Percentiles rank a stretch among this genome's conserved stretches.
These are phyloP conservation scores for Saturnispora mendoncae DNA, from an alignment of 805 yeast species.

Conservation along the genomic window DNA sequence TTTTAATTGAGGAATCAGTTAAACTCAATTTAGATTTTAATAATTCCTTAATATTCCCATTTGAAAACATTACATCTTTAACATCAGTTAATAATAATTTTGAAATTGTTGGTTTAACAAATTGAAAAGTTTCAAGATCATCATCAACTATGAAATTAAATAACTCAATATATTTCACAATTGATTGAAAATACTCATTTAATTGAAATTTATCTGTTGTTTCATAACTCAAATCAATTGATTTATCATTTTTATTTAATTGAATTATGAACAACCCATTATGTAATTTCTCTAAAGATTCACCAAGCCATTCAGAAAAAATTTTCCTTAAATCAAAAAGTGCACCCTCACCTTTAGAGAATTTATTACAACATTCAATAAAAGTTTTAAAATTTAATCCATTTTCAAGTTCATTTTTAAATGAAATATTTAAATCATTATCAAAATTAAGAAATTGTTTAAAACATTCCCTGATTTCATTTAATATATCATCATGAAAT, in stretches of 20 bases:
- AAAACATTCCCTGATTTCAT: constrained; percentile 11
- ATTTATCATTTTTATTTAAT: constrained; percentile 7
- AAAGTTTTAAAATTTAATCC: constrained; percentile 14
- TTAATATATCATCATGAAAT: constrained; percentile 5
- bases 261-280: constrained; percentile 7
- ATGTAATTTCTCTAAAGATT: constrained; percentile 15
- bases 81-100: constrained; percentile 18
- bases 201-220: background rate
- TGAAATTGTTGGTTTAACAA: constrained; percentile 15
- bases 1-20: constrained; percentile 1
- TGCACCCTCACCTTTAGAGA: constrained; percentile 4
- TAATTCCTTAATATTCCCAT: constrained; percentile 21
- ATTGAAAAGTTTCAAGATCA: constrained; percentile 11
- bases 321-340: constrained; percentile 20
- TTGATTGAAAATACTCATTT: constrained; percentile 13
- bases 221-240: constrained; percentile 8
- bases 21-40: constrained; percentile 19
- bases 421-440: constrained; percentile 11
- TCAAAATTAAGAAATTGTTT: constrained; percentile 10
- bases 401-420: constrained; percentile 10
- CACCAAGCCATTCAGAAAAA: constrained; percentile 19
- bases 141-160: constrained; percentile 15
- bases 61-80: constrained; percentile 19
- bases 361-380: constrained; percentile 13
- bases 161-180: constrained; percentile 19